Evolutionary conservation across 352 stramenopile genomes (phyloP).

Genomic region (Phytophthora vignae): DNA sequence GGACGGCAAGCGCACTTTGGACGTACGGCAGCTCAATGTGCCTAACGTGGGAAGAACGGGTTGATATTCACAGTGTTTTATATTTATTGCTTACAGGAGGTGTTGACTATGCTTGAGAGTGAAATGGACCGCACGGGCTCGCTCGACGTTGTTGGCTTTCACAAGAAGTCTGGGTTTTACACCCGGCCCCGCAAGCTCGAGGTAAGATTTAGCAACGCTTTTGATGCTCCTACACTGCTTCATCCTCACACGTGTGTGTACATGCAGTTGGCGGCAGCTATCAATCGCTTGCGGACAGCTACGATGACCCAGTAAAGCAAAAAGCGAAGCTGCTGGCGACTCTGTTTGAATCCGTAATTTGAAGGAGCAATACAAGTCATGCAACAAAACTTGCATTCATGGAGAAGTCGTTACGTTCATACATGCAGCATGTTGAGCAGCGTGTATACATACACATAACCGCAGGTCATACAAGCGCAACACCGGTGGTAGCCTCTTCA

Average conservation of each 20-base stretch:
- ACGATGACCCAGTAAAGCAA: constrained; percentile 69
- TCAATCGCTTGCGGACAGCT: constrained; percentile 86
- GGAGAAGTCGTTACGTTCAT: neutral
- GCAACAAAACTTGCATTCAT: too few species aligned
- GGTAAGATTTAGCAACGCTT: constrained; percentile 35
- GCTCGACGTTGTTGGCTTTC: constrained; percentile 62
- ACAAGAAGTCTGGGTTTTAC: constrained; percentile 81
- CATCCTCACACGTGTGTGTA: constrained; percentile 10
- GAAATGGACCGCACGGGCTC: constrained; percentile 72
- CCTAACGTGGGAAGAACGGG: neutral
- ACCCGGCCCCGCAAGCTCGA: constrained; percentile 83
- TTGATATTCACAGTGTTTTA: neutral
- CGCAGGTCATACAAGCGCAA: constrained; percentile 33
- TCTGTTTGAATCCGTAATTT: too few species aligned
- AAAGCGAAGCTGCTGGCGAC: too few species aligned
- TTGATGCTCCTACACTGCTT: neutral
- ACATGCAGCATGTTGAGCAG: neutral
- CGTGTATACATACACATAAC: neutral
- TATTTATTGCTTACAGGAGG: constrained; percentile 43
- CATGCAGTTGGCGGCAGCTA: constrained; percentile 80
- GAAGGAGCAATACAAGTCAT: too few species aligned
- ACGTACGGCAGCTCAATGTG: constrained; percentile 26
- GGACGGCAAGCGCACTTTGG: constrained; percentile 66
- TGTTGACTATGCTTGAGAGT: constrained; percentile 70
- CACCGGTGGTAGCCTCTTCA: constrained; percentile 17